Base-by-base conservation (phyloP, 768 basidiomycete genomes). In the Pisolithus microcarpus region DNA sequence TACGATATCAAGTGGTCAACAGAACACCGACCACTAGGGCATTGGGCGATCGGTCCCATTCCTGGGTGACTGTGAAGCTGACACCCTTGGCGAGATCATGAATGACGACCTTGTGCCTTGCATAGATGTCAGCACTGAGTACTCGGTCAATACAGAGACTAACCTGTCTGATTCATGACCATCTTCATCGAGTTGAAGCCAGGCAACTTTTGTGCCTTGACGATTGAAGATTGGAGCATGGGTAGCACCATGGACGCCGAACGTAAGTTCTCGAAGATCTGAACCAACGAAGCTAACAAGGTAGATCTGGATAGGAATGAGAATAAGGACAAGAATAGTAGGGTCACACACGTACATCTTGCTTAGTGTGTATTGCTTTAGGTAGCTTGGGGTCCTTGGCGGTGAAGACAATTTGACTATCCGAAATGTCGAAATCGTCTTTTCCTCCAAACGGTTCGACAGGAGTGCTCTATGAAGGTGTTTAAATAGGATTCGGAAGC, bases 141-240 rank as follows among this genome's bases (percentile, higher is more conserved):
- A 10, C 46, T 24, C 24, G 23, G 5, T 3, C 7, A 28, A 23
- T n/a, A 28, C 10, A 16, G 11, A 43, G 38, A 50, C 63, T 39
- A 52, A 82, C 83, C 86, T 79, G 68, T 95, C 94, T 47, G 85
- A 76, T 67, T 97, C 94, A 58, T 93, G 86, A 2, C 94, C 93
- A 58, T 97, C 91, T 61, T 86, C 65, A 47, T 84, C 82, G 54
- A 93, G 77, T 65, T 97, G 88, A 37, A 90, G 69, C 94, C 94
- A 98, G 1, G 87, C 91, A 2, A 80, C 81, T 65, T 85, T 85
- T 45, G 76, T 75, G 0, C 85, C 88, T 43, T 79, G 69, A 3
- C 69, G 68, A 52, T 74, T 87, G 65, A 95, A 81, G 7, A 80
- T 76, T 0, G 91, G 85, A n/a, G 70, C 75, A 57, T 79, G 82